Conservation (phyloP, 306 rosid species). For the Trifolium dubium region DNA sequence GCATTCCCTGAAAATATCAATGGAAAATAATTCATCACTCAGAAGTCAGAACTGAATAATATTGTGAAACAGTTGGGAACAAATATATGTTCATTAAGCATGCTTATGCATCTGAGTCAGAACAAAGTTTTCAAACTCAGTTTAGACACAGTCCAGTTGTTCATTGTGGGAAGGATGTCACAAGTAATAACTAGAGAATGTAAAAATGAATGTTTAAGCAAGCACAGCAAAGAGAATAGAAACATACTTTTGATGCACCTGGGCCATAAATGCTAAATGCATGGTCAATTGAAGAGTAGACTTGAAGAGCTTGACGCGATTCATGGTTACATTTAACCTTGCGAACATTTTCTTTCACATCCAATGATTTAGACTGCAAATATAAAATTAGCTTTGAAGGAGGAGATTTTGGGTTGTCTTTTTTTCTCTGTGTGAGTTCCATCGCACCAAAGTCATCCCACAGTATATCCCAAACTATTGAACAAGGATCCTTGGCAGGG, state of each 20-base stretch:
- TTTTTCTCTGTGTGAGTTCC: slow-evolving; percentile 79
- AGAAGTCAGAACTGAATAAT: slow-evolving; percentile 10
- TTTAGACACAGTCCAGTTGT: slow-evolving; percentile 6
- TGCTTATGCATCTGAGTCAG: slow-evolving; percentile 13
- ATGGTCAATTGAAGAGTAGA: slow-evolving; percentile 79
- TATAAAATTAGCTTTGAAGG: slow-evolving; percentile 74
- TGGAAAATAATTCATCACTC: slow-evolving; percentile 34
- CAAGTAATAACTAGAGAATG: neutral
- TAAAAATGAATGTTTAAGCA: slow-evolving; percentile 11
- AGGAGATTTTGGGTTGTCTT: slow-evolving; percentile 70
- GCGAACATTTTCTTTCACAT: slow-evolving; percentile 65
- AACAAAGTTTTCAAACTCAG: slow-evolving; percentile 6
- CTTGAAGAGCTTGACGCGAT: slow-evolving; percentile 69
- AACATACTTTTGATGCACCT: slow-evolving; percentile 69
- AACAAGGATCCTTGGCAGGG: slow-evolving; percentile 97
- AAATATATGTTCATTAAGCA: slow-evolving; percentile 15
- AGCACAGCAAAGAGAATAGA: slow-evolving; percentile 16
- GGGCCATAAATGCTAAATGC: slow-evolving; percentile 76
- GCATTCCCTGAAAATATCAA: slow-evolving; percentile 58
- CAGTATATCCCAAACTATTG: slow-evolving; percentile 86
- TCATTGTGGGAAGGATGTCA: neutral
- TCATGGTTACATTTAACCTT: slow-evolving; percentile 71
- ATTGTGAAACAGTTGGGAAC: slow-evolving; percentile 7
- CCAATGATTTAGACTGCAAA: slow-evolving; percentile 65
- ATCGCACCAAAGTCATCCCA: slow-evolving; percentile 81